Evolutionary conservation across 202 grass and related monocot species (phyloP).

Genomic region (Miscanthus sacchariflorus): DNA sequence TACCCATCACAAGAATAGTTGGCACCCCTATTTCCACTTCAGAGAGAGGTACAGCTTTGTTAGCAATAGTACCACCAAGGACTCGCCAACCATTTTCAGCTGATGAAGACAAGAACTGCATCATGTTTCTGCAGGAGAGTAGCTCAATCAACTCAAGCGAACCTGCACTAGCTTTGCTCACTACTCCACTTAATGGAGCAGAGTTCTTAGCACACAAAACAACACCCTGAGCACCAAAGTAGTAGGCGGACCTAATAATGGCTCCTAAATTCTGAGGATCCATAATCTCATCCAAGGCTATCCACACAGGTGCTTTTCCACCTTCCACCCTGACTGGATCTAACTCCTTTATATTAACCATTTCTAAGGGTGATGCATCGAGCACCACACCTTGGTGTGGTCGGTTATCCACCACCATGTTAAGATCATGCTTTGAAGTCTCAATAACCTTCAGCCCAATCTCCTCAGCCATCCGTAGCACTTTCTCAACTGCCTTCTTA

Average conservation of each 20-base stretch:
- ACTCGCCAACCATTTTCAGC: constrained; percentile 92
- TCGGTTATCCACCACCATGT: constrained; percentile 89
- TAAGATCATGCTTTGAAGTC: constrained; percentile 90
- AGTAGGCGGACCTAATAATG: constrained; percentile 94
- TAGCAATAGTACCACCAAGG: constrained; percentile 81
- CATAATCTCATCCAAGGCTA: constrained; percentile 94
- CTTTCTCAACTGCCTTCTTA: constrained; percentile 78
- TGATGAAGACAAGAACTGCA: constrained; percentile 95
- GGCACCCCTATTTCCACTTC: constrained; percentile 67
- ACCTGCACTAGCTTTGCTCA: constrained; percentile 94
- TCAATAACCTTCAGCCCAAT: constrained; percentile 79
- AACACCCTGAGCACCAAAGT: constrained; percentile 85
- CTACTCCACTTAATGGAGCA: constrained; percentile 91
- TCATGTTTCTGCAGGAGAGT: constrained; percentile 94
- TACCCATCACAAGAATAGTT: constrained; percentile 92
- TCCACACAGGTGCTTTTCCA: constrained; percentile 76
- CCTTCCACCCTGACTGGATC: constrained; percentile 62
- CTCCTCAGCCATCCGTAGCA: constrained; percentile 65
- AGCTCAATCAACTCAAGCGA: constrained; percentile 94
- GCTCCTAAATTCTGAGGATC: constrained; percentile 97
- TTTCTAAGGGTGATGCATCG: constrained; percentile 91
- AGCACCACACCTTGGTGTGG: constrained; percentile 92
- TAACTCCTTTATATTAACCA: constrained; percentile 78
- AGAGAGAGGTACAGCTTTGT: constrained; percentile 72
- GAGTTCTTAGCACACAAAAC: constrained; percentile 96